These are phyloP conservation scores for Penicillium maclennaniae DNA, from an alignment of 495 filamentous ascomycete genomes.

Conservation along the genomic window DNA sequence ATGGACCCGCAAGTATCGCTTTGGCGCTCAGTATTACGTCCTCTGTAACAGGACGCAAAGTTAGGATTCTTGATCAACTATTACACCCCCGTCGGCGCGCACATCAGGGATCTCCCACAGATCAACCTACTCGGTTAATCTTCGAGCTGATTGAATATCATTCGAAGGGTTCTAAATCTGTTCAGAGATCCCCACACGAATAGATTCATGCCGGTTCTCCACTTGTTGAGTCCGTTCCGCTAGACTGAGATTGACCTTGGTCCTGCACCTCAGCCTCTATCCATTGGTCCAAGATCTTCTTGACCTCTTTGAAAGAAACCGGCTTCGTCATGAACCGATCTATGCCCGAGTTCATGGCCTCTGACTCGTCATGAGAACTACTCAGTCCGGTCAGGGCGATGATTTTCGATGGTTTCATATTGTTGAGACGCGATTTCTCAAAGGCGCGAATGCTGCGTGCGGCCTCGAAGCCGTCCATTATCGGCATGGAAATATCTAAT, in stretches of 20 bases:
- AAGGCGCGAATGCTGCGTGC: conserved; percentile 59
- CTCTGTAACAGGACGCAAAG: no score
- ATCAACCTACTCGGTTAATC: no score
- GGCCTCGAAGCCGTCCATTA: conserved; percentile 67
- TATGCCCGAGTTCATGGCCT: conserved; percentile 63
- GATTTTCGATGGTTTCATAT: conserved; percentile 28
- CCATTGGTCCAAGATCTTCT: conserved; percentile 46
- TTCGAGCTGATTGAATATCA: no score
- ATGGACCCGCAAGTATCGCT: no score
- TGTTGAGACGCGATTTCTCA: conserved; percentile 41
- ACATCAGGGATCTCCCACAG: no score
- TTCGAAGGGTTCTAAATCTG: no score
- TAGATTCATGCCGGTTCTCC: no score
- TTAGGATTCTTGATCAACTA: no score
- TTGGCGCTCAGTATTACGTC: no score
- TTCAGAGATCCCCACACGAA: no score
- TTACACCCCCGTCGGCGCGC: no score
- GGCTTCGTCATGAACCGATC: conserved; percentile 74
- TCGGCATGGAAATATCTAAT: conserved; percentile 64
- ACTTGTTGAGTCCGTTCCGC: no score
- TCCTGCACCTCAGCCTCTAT: conserved; percentile 22
- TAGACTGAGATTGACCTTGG: background rate
- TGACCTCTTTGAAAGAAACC: conserved; percentile 51
- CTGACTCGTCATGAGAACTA: conserved; percentile 58
- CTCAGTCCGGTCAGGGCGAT: conserved; percentile 54